Conservation (phyloP, 139 green algal genomes). For the Micromonas commoda region DNA sequence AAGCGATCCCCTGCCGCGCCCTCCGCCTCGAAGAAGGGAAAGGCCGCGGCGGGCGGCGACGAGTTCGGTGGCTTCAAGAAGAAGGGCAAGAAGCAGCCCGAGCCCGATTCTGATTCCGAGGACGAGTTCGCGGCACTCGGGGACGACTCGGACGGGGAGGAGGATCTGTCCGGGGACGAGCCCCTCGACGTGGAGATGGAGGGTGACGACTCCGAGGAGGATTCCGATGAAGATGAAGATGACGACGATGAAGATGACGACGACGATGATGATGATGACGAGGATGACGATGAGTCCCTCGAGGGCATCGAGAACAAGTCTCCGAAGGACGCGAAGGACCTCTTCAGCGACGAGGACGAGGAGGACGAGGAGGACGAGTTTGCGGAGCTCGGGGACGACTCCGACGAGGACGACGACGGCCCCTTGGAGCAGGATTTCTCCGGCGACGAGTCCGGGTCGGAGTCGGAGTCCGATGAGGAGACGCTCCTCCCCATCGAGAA, state of each 20-base stretch:
- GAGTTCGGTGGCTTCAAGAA: not conserved
- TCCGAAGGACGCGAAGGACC: not conserved
- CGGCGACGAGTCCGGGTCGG: not conserved
- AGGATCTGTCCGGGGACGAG: not conserved
- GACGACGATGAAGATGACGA: slow-evolving; percentile 9
- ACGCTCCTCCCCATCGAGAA: slow-evolving; percentile 12
- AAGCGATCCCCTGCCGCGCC: not conserved
- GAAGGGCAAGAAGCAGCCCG: not conserved
- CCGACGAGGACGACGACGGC: slow-evolving; percentile 19
- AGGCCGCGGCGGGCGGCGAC: not conserved
- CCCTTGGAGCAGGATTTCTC: not conserved
- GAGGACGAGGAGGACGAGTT: slow-evolving; percentile 19
- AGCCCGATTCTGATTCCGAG: not conserved
- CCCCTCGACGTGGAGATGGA: not conserved
- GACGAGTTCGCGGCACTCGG: not conserved
- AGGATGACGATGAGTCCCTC: slow-evolving; percentile 5
- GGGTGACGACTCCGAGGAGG: not conserved
- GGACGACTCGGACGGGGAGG: not conserved
- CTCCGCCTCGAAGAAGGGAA: not conserved
- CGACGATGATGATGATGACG: not conserved
- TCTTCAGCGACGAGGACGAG: not conserved
- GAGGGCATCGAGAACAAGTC: not conserved
- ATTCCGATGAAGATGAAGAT: not conserved
- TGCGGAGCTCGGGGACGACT: not conserved
- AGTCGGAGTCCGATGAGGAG: slow-evolving; percentile 17